phyloP scores from a whole-genome alignment of 192 early-diverging fungal species.

The Gamsiella multidivaricata region DNA sequence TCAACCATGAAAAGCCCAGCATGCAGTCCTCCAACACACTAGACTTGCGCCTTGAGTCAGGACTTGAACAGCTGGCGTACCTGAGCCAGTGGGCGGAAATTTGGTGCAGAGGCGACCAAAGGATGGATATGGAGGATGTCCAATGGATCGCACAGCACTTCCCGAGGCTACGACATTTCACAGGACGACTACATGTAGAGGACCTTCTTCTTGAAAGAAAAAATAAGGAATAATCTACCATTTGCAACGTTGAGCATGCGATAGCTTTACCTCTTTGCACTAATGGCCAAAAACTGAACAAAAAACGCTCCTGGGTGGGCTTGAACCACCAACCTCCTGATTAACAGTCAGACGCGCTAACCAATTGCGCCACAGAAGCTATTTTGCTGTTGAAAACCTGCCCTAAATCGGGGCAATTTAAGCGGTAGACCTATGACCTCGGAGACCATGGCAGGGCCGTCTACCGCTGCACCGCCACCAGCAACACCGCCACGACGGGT shows the following conservation, averaged over 20 bases:
- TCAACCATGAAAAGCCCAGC: background rate
- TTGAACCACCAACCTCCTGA: no score
- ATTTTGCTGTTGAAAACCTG: background rate
- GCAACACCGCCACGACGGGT: no score
- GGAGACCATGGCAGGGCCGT: no score
- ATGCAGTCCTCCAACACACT: background rate
- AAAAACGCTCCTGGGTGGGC: no score
- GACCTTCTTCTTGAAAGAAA: no score
- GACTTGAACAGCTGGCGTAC: background rate
- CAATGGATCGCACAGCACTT: background rate
- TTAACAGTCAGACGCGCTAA: no score
- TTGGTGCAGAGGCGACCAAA: background rate
- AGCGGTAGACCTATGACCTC: background rate
- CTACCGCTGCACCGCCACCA: no score
- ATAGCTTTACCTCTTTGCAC: no score
- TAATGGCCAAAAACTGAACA: no score
- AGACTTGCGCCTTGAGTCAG: background rate
- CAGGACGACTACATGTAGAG: background rate
- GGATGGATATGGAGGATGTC: constrained; percentile 1
- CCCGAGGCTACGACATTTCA: background rate
- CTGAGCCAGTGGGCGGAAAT: background rate
- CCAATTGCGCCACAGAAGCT: no score
- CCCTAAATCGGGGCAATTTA: constrained; percentile 10
- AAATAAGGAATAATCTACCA: no score
- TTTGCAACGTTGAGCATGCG: no score